These are phyloP conservation scores for Aspergillus chevalieri DNA, from an alignment of 2,329 filamentous ascomycete species.

Conservation along the genomic window DNA sequence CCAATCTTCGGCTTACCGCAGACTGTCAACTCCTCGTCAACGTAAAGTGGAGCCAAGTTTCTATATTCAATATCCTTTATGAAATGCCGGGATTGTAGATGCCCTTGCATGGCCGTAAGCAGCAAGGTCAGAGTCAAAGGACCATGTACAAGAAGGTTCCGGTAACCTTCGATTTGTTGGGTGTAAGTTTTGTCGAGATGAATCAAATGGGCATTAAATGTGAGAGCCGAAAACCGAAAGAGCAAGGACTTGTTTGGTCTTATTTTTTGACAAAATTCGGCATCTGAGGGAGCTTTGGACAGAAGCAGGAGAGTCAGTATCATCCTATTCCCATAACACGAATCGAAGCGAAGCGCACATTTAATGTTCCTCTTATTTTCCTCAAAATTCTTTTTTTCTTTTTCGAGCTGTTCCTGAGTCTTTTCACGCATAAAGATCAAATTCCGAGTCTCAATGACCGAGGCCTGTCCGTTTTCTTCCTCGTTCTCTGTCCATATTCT, in stretches of 20 bases:
- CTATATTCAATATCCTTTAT: slow-evolving; percentile 65
- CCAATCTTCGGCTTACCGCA: slow-evolving; percentile 54
- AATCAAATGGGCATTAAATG: slow-evolving; percentile 87
- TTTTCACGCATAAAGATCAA: slow-evolving; percentile 58
- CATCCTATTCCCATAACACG: slow-evolving; percentile 1
- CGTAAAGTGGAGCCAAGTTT: slow-evolving; percentile 77
- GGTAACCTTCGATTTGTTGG: slow-evolving; percentile 65
- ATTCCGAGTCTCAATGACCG: slow-evolving; percentile 54
- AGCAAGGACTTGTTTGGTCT: slow-evolving; percentile 65
- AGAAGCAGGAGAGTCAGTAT: slow-evolving; percentile 14
- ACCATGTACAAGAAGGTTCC: slow-evolving; percentile 74
- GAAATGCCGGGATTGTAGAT: slow-evolving; percentile 37
- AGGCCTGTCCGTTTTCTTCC: slow-evolving; percentile 36
- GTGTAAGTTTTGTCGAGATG: slow-evolving; percentile 73
- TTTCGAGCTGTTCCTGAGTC: slow-evolving; percentile 29
- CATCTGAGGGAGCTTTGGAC: slow-evolving; percentile 41
- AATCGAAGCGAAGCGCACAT: slow-evolving; percentile 24
- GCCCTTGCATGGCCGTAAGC: slow-evolving; percentile 59
- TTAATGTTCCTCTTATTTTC: slow-evolving; percentile 25
- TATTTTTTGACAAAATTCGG: slow-evolving; percentile 55
- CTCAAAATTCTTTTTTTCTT: slow-evolving; percentile 19
- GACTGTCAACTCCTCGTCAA: slow-evolving; percentile 62
- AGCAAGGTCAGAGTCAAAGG: slow-evolving; percentile 74
- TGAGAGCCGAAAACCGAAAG: slow-evolving; percentile 85
- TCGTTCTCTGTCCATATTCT: slow-evolving; percentile 41